phyloP scores from a whole-genome alignment of 192 early-diverging fungal genomes.

The Entomortierella parvispora region DNA sequence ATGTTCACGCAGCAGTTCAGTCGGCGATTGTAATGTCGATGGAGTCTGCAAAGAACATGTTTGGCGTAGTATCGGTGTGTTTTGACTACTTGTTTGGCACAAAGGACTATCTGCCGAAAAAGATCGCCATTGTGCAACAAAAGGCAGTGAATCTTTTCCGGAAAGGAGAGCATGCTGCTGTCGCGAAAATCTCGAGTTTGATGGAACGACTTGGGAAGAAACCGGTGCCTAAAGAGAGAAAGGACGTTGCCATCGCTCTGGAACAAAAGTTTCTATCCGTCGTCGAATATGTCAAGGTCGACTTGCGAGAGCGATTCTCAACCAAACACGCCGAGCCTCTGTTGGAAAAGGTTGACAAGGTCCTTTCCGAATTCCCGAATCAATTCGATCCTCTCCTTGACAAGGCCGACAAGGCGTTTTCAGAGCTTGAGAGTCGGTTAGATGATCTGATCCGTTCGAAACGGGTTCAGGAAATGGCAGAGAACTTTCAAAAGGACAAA shows the following conservation, averaged over 20 bases:
- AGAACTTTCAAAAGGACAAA: background rate
- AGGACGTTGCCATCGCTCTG: background rate
- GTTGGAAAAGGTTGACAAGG: background rate
- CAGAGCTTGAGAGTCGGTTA: background rate
- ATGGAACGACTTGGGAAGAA: too few species aligned
- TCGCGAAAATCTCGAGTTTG: too few species aligned
- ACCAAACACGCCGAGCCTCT: background rate
- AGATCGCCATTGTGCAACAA: too few species aligned
- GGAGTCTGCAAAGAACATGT: background rate
- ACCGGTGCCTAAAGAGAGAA: background rate
- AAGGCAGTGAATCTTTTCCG: too few species aligned
- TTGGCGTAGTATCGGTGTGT: background rate
- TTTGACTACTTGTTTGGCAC: background rate
- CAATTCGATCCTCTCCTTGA: background rate
- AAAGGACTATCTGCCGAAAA: too few species aligned
- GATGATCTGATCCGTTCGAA: background rate
- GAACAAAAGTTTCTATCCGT: constrained; percentile 2
- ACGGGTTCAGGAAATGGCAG: background rate
- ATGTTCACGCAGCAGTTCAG: background rate
- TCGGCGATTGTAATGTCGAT: background rate
- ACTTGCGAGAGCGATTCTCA: background rate
- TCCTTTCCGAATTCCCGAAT: background rate
- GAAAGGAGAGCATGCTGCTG: too few species aligned
- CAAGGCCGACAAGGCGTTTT: background rate
- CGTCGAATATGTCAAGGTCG: background rate